phyloP scores from a whole-genome alignment of 306 rosid species.

The Pterocarpus santalinus region DNA sequence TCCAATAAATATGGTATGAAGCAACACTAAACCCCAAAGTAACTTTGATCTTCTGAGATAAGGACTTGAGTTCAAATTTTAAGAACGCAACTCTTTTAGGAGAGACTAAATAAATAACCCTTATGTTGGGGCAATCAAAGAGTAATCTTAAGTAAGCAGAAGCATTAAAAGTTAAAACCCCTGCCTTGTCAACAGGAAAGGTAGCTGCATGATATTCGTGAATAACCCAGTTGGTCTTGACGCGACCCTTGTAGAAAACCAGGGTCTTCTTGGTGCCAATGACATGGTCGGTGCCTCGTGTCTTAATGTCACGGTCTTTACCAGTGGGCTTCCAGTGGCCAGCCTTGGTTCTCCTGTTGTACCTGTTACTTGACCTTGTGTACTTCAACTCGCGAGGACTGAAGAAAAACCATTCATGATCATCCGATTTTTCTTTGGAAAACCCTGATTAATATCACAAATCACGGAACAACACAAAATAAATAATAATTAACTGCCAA shows the following conservation, averaged over 20 bases:
- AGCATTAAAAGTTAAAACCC: too few species aligned
- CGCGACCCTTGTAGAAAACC: constrained; percentile 56
- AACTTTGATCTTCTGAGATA: background rate
- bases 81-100: too few species aligned
- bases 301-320: constrained; percentile 46
- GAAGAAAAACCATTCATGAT: constrained; percentile 65
- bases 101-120: too few species aligned
- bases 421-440: constrained; percentile 47
- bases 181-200: constrained; percentile 33
- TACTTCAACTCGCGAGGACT: constrained; percentile 45
- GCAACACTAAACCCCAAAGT: too few species aligned
- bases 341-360: constrained; percentile 47
- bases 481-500: too few species aligned
- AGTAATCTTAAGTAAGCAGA: too few species aligned
- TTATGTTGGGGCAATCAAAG: too few species aligned
- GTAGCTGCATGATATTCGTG: constrained; percentile 58
- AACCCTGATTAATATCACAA: constrained; percentile 37
- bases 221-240: constrained; percentile 64
- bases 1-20: background rate
- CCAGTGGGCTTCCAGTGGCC: constrained; percentile 81
- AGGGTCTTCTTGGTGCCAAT: constrained; percentile 69
- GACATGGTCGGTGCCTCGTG: constrained; percentile 20
- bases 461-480: background rate
- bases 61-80: background rate
- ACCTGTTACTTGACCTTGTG: constrained; percentile 15